Evolutionary conservation across 1,139 yeast species (phyloP).

Genomic region (Geotrichum siamense): DNA sequence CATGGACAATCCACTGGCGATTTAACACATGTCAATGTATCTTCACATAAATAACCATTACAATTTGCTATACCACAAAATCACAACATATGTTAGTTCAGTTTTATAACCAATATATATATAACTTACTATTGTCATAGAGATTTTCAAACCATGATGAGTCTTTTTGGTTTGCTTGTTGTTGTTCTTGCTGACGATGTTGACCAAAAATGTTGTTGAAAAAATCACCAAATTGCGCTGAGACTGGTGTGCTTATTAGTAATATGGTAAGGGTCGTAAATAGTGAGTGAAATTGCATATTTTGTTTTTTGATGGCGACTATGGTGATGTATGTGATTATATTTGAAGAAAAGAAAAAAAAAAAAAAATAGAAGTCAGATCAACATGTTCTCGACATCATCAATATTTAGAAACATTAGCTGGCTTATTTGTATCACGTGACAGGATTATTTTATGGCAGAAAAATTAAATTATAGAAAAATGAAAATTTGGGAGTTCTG

Average conservation of each 20-base stretch:
- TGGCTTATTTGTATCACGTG: too few relatives aligned
- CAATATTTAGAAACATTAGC: too few relatives aligned
- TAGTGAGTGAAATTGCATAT: too few relatives aligned
- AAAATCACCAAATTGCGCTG: slow-evolving; percentile 31
- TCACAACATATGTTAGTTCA: background rate
- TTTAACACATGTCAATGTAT: slow-evolving; percentile 70
- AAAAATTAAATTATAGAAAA: too few relatives aligned
- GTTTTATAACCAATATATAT: background rate
- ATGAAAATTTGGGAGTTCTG: too few relatives aligned
- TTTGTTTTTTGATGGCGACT: too few relatives aligned
- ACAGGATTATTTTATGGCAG: too few relatives aligned
- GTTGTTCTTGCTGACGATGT: slow-evolving; percentile 24
- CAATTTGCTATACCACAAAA: slow-evolving; percentile 37
- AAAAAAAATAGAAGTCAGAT: too few relatives aligned
- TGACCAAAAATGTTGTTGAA: slow-evolving; percentile 36
- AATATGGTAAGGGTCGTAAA: too few relatives aligned
- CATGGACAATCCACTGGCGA: slow-evolving; percentile 76
- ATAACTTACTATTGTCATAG: slow-evolving; percentile 29
- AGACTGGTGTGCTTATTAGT: slow-evolving; percentile 6
- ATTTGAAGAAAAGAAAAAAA: too few relatives aligned
- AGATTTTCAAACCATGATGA: slow-evolving; percentile 31
- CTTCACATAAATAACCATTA: slow-evolving; percentile 68
- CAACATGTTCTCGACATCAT: too few relatives aligned
- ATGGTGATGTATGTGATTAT: too few relatives aligned
- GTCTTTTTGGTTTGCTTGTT: slow-evolving; percentile 21